Percentiles rank a stretch among this genome's conserved stretches.
Conservation (phyloP, 208 protist genomes). For the Leishmania tarentolae region DNA sequence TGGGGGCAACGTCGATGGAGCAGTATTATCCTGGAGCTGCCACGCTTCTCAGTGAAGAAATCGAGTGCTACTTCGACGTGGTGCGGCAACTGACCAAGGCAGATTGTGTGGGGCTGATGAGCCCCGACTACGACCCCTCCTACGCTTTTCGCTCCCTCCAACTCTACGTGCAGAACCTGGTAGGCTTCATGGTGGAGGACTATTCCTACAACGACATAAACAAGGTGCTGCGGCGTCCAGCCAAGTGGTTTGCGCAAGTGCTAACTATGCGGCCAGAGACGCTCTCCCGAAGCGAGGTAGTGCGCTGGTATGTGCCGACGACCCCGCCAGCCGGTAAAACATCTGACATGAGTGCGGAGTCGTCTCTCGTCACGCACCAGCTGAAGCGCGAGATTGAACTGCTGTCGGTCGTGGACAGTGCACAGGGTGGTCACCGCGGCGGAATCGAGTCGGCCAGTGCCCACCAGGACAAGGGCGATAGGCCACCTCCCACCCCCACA, state of each 20-base stretch:
- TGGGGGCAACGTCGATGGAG: slow-evolving; percentile 75
- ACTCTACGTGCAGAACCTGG: slow-evolving; percentile 83
- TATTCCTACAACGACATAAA: slow-evolving; percentile 89
- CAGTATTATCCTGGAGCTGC: slow-evolving; percentile 88
- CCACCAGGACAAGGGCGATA: slow-evolving; percentile 15
- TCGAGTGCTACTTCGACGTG: slow-evolving; percentile 64
- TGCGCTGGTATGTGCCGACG: slow-evolving; percentile 34
- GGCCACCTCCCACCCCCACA: slow-evolving; percentile 13
- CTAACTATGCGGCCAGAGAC: slow-evolving; percentile 81
- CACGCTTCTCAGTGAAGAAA: slow-evolving; percentile 67
- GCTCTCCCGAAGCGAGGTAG: slow-evolving; percentile 48
- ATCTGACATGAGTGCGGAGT: slow-evolving; percentile 19
- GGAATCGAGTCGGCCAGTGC: slow-evolving; percentile 29
- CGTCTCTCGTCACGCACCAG: slow-evolving; percentile 30
- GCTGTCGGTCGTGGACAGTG: slow-evolving; percentile 34
- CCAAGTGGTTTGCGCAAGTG: slow-evolving; percentile 83
- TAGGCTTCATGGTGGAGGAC: slow-evolving; percentile 83
- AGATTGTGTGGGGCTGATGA: slow-evolving; percentile 71
- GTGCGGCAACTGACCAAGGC: slow-evolving; percentile 57
- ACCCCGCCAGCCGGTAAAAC: slow-evolving; percentile 18
- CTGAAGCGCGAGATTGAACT: slow-evolving; percentile 42
- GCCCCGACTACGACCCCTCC: slow-evolving; percentile 46
- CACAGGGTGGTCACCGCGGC: slow-evolving; percentile 29
- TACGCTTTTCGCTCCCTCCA: slow-evolving; percentile 77
- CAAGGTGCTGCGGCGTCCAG: slow-evolving; percentile 69